Evolutionary conservation across 768 basidiomycete genomes (phyloP), one percentile per base, ranked within the genome.

Genomic region (Mycena kentingensis): DNA sequence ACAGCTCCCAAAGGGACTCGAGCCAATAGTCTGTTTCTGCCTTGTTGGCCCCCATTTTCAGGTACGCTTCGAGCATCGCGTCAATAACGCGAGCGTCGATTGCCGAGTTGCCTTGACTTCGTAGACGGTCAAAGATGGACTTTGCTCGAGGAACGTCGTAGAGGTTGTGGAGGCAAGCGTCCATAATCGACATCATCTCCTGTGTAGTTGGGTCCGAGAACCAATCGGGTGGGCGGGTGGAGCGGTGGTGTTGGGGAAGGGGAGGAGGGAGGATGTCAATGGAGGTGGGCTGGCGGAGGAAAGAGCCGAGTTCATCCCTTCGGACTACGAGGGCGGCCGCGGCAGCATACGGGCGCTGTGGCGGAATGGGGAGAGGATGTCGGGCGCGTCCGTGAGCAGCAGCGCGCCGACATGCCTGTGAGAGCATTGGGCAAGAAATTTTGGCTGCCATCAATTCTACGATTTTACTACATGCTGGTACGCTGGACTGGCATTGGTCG

Each of bases 381-480:
- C n/a, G n/a, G n/a, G 11, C 41, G 41, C 41, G 11, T 42, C 41
- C 41, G 21, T n/a, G 41, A 24, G 11, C 22, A 12, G 24, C 41
- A 24, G 24, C 41, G 41, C 41, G 41, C 26, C 41, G 41, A 24
- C 41, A 42, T 21, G 41, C 41, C 7, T 24, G 41, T 12, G 41
- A 24, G 7, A 42, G 25, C 41, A 42, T 42, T 12, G 41, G 19
- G 7, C 7, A 19, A 10, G 18, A 42, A 42, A 42, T 24, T 22
- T 42, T 21, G 31, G 51, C 29, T 25, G 22, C 6, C 5, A 13
- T 80, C 67, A 92, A 58, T n/a, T n/a, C n/a, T n/a, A n/a, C n/a
- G 89, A 87, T 56, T 88, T 80, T 24, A 88, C 83, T 52, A 90
- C 76, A 66, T 90, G 94, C 70, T 92, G 90, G 67, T 96, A 96